Percentiles rank a stretch among this genome's conserved stretches.
phyloP scores from a whole-genome alignment of 108 stramenopile genomes.

The Stephanodiscus triporus region DNA sequence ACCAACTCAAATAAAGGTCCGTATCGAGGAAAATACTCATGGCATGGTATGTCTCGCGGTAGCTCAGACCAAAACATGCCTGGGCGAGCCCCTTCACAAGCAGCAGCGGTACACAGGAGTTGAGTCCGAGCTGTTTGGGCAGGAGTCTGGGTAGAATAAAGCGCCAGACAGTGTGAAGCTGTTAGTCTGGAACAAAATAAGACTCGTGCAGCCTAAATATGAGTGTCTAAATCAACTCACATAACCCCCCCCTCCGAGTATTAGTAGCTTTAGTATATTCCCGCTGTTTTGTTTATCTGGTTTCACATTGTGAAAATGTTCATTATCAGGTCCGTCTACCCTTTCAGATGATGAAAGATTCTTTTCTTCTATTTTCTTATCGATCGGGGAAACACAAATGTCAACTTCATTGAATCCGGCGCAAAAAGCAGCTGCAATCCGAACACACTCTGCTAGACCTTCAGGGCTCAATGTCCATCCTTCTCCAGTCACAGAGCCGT shows the following conservation, averaged over 20 bases:
- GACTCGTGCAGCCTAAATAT: neutral
- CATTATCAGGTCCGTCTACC: neutral
- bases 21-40: slow-evolving; percentile 54
- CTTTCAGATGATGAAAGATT: no score
- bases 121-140: slow-evolving; percentile 49
- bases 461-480: slow-evolving; percentile 56
- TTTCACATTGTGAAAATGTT: slow-evolving; percentile 1
- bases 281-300: slow-evolving; percentile 2
- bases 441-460: slow-evolving; percentile 54
- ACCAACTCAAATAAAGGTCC: slow-evolving; percentile 53
- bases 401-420: slow-evolving; percentile 31
- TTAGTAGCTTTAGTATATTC: slow-evolving; percentile 47
- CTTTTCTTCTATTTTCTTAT: neutral
- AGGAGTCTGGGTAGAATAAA: slow-evolving; percentile 18
- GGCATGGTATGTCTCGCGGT: slow-evolving; percentile 48
- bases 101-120: slow-evolving; percentile 58
- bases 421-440: slow-evolving; percentile 37
- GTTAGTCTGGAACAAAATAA: neutral
- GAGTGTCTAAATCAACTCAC: neutral
- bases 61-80: slow-evolving; percentile 50
- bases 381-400: slow-evolving; percentile 6
- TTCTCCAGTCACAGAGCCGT: slow-evolving; percentile 27
- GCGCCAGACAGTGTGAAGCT: no score
- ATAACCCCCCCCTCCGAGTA: slow-evolving; percentile 61
- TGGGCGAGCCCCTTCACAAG: slow-evolving; percentile 54